Evolutionary conservation across 805 yeast genomes (phyloP), one percentile per base, ranked within the genome.

Genomic region (Kurtzmaniella cleridarum): DNA sequence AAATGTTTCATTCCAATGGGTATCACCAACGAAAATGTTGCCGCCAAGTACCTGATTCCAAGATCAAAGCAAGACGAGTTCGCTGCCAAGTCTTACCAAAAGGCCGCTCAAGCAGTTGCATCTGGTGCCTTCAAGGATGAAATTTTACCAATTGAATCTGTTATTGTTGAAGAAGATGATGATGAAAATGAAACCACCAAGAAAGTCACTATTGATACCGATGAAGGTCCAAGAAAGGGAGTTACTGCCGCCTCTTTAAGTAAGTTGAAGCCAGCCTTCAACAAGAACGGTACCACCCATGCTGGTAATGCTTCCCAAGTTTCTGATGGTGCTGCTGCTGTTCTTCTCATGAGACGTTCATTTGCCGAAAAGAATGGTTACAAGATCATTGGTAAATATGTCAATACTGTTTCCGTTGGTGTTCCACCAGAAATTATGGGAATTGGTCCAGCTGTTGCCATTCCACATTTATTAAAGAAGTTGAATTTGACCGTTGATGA

Each of bases 371-470:
- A 74, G 51, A 65, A 81, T 42, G 81, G 83, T 30, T 73, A 84
- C 50, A 81, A 84, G 40, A 79, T 88, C 44, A 53, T 83, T 42
- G 98, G 82, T 45, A 86, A 85, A 69, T 91, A 78, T 51, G 79
- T 89, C 45, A 83, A 81, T 50, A 81, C 86, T 54, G 76, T 83
- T 49, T 70, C 81, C 30, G 91, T 84, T 41, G 98, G 98, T 52
- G 96, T 90, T 34, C 96, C 97, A 40, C 97, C 97, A 16, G 95
- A 88, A 65, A 78, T 90, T 44, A 91, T 91, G 98, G 98, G 98
- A 42, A 80, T 91, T 53, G 98, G 98, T 32, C 98, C 98, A 42
- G 97, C 95, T 20, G 79, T 76, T 53, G 98, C 98, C 43, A 90
- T 91, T 53, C 98, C 98, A 45, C 76, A 75, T 40, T 81, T 87